These are phyloP conservation scores for Elsinoe perseae DNA, from an alignment of 2,329 filamentous ascomycete genomes.

Conservation along the genomic window DNA sequence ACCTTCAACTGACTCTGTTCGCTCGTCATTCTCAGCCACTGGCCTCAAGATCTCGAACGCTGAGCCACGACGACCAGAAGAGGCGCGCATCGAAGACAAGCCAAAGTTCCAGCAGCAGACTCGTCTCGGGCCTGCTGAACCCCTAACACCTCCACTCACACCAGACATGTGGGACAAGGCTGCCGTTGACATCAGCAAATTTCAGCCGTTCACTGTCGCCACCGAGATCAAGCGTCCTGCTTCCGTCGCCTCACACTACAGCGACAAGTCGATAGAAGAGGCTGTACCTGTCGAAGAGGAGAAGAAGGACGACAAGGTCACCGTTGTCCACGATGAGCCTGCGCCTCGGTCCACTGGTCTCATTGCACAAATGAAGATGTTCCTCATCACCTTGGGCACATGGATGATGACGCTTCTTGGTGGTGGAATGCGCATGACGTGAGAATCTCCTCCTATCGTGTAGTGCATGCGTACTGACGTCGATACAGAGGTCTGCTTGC, in stretches of 20 bases:
- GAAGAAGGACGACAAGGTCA: conserved; percentile 6
- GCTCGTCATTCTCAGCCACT: neutral
- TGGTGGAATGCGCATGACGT: conserved; percentile 12
- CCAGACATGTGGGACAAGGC: conserved; percentile 15
- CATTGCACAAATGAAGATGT: conserved; percentile 8
- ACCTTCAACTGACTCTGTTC: conserved; percentile 5
- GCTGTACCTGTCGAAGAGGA: conserved; percentile 9
- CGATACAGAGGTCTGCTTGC: conserved; percentile 4
- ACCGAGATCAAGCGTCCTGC: conserved; percentile 14
- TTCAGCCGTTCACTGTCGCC: conserved; percentile 5
- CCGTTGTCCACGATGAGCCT: neutral
- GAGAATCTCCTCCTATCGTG: neutral
- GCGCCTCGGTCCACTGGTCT: neutral
- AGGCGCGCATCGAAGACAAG: conserved; percentile 10
- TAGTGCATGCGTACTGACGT: neutral
- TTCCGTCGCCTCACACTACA: conserved; percentile 9
- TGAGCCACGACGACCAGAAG: conserved; percentile 3
- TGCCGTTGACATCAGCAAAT: conserved; percentile 12
- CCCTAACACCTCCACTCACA: conserved; percentile 10
- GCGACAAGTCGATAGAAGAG: conserved; percentile 15
- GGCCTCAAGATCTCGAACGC: conserved; percentile 14
- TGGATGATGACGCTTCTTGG: conserved; percentile 13
- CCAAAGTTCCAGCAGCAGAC: neutral
- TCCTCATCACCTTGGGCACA: conserved; percentile 15
- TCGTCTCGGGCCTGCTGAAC: conserved; percentile 9